Percentiles rank a stretch among this genome's conserved stretches.
phyloP scores from a whole-genome alignment of 768 basidiomycete genomes.

The Hebeloma cylindrosporum region DNA sequence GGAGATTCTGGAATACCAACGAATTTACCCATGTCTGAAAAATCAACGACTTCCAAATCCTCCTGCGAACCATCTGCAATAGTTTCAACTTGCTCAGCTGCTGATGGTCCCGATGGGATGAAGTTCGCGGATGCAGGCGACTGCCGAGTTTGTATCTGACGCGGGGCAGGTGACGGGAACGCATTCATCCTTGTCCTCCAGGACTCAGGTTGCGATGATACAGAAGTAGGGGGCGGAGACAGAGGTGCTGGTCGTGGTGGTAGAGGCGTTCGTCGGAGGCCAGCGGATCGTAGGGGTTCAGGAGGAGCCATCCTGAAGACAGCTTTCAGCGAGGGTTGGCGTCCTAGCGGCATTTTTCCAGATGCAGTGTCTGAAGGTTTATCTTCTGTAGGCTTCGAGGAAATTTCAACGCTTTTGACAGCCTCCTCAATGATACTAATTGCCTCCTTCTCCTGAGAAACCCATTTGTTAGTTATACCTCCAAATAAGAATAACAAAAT shows the following conservation, averaged over 20 bases:
- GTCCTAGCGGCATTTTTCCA: slow-evolving; percentile 22
- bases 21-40: slow-evolving; percentile 72
- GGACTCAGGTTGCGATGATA: slow-evolving; percentile 52
- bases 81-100: slow-evolving; percentile 42
- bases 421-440: slow-evolving; percentile 49
- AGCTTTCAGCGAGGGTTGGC: slow-evolving; percentile 34
- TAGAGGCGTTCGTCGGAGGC: slow-evolving; percentile 26
- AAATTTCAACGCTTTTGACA: slow-evolving; percentile 27
- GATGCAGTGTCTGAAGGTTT: slow-evolving; percentile 6
- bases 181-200: slow-evolving; percentile 60
- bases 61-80: slow-evolving; percentile 52
- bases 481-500: background rate
- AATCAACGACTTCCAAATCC: slow-evolving; percentile 78
- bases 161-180: slow-evolving; percentile 30
- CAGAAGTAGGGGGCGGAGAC: slow-evolving; percentile 19
- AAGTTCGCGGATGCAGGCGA: slow-evolving; percentile 29
- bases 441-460: slow-evolving; percentile 40
- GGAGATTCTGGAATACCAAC: slow-evolving; percentile 41
- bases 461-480: slow-evolving; percentile 4
- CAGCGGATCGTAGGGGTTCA: slow-evolving; percentile 28
- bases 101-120: slow-evolving; percentile 34
- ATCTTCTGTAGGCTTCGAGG: slow-evolving; percentile 3
- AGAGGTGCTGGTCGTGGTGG: slow-evolving; percentile 20
- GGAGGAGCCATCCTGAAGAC: slow-evolving; percentile 22
- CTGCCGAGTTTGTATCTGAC: slow-evolving; percentile 30